Evolutionary conservation across 805 yeast species (phyloP), one percentile per base, ranked within the genome.

Genomic region (Pichia gijzeniarum): DNA sequence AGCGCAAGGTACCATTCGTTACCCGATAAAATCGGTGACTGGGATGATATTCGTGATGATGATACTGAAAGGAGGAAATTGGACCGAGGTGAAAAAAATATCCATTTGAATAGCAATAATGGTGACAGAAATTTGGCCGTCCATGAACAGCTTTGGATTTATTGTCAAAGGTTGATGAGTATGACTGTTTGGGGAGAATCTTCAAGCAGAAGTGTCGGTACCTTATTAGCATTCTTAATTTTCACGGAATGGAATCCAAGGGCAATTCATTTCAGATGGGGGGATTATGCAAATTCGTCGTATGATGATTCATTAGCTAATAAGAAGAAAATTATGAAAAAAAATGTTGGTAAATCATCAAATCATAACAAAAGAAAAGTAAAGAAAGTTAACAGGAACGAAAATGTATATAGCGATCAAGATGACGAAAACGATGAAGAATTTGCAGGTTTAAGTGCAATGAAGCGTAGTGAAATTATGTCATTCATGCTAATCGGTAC

Each of bases 241-340:
- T 82, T 87, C 54, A 85, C 96, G 0, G 97, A 91, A 62, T 90
- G 98, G 98, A 88, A 89, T 55, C 96, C 96, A 3, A 69, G 96
- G 44, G 95, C 96, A 3, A 88, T 89, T 49, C 96, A 89, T 62
- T 83, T 89, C 82, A 68, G 88, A 52, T 79, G 91, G 85, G 66
- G 80, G 1, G 95, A 90, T 63, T 85, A 87, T 64, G 95, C 91
- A 1, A 82, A 83, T 54, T 63, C 67, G 41, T 71, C 76, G 0
- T 81, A 74, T 8, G 79, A 73, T 45, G 66, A 60, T 27, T 45
- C 46, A 14, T n/a, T 42, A 3, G 49, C 43, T 2, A 41, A 38
- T 30, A 41, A 14, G 35, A 39, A 36, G 48, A 45, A 16, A 50
- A 52, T 27, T 52, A 41, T 10, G n/a, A 45, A 22, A 25, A 41